Evolutionary conservation across 176 grass and related monocot genomes (phyloP), one percentile per base, ranked within the genome.

Genomic region (Oryza meyeriana): DNA sequence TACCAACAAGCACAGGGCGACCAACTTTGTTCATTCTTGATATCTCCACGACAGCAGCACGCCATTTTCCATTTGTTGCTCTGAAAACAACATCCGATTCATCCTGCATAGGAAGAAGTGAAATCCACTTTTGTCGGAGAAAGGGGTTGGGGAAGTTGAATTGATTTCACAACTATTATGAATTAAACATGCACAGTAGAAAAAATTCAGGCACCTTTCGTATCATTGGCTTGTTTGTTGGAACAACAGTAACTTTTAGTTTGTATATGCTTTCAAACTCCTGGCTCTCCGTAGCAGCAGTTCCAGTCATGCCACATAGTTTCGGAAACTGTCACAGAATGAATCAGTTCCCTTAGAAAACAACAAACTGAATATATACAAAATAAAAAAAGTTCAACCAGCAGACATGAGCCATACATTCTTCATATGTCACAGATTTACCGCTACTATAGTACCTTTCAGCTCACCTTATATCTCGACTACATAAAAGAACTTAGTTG

Each of bases 201-300:
- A 75, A 76, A 71, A 28, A 72, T 42, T 22, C 59, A 80, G 36
- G 61, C 82, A 98, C 95, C 95, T 95, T 93, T 89, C 95, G 85
- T 90, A 98, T 94, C 90, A 94, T 98, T 82, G 95, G 88, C 67
- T 94, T 94, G 76, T 98, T 98, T 71, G 95, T 98, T 79, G 95
- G 95, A 75, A 98, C 92, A 70, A 98, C 86, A 18, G 95, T 93
- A 80, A 98, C 95, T 84, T 98, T 95, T 52, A 98, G 84, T 66
- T 98, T 98, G 75, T 98, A 98, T 85, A 98, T 98, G 79, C 95
- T 98, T 84, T 98, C 90, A 31, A 98, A 98, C 72, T 98, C 95
- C 41, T 89, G 81, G 27, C 75, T 91, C 72, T 98, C 95, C 4
- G 92, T 98, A 77, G 95, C 95, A 44, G 92, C 95, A 77, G 95